A percentile compares a stretch with the other conserved stretches of the same genome.
Evolutionary conservation across 192 early-diverging fungal species (phyloP).

Genomic region (Chytriomyces sp.): DNA sequence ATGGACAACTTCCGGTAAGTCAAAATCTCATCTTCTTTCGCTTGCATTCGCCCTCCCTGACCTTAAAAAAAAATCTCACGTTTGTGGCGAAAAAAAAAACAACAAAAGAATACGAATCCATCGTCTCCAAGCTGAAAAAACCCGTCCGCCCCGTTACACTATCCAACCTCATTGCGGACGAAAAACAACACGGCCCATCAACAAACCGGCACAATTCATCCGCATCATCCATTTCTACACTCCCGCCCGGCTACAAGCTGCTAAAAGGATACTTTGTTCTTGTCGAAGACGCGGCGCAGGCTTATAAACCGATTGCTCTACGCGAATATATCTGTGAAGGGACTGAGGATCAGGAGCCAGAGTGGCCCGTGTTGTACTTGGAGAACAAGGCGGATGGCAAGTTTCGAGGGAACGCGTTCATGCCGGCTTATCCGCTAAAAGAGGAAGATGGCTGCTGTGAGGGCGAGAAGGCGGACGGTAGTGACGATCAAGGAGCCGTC

Average conservation of each 20-base stretch:
- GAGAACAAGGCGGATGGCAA: conserved; percentile 4
- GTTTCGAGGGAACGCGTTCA: conserved; percentile 22
- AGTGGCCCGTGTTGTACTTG: conserved; percentile 12
- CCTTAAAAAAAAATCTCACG: too few relatives aligned
- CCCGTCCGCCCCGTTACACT: neutral
- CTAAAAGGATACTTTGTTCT: conserved; percentile 5
- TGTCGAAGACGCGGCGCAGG: conserved; percentile 10
- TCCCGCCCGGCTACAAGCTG: neutral
- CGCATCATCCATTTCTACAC: neutral
- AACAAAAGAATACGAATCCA: neutral
- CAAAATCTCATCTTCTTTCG: neutral
- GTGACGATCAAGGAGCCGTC: neutral
- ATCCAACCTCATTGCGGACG: neutral
- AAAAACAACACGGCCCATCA: neutral
- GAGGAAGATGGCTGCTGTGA: neutral
- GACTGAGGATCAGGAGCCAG: neutral
- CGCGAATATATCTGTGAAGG: neutral
- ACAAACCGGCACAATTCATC: neutral
- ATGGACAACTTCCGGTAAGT: too few relatives aligned
- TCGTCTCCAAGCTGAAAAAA: neutral
- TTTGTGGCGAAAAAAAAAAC: neutral
- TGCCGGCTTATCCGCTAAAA: neutral
- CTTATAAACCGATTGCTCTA: neutral
- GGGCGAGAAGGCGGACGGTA: neutral
- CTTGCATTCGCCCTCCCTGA: neutral